A percentile compares a stretch with the other conserved stretches of the same genome.
These are phyloP conservation scores for Westerdykella ornata DNA, from an alignment of 2,329 filamentous ascomycete species.

Conservation along the genomic window DNA sequence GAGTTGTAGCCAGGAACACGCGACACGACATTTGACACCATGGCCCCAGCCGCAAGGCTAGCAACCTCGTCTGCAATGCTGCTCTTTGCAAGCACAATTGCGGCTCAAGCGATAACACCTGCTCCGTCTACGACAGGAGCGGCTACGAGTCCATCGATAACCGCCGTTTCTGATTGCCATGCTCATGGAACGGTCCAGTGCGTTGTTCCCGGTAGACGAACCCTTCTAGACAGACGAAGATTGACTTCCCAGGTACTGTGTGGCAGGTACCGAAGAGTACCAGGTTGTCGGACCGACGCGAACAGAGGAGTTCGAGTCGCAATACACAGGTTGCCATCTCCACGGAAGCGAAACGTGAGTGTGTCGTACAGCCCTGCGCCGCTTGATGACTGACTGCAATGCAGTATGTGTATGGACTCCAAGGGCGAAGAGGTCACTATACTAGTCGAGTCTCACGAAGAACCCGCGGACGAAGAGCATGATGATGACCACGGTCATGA, in stretches of 20 bases:
- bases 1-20: no score
- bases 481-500: neutral
- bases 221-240: no score
- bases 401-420: constrained; percentile 56
- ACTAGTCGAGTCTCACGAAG: constrained; percentile 34
- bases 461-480: constrained; percentile 6
- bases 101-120: constrained; percentile 14
- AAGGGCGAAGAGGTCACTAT: constrained; percentile 57
- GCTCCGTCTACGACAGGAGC: constrained; percentile 8
- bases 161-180: constrained; percentile 50
- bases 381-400: constrained; percentile 4
- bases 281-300: constrained; percentile 48
- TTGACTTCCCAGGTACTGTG: constrained; percentile 36
- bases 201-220: constrained; percentile 6
- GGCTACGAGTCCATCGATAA: constrained; percentile 22
- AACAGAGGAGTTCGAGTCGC: constrained; percentile 51
- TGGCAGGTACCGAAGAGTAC: constrained; percentile 40
- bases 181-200: constrained; percentile 43
- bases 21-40: constrained; percentile 1
- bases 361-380: neutral
- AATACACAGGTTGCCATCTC: constrained; percentile 59
- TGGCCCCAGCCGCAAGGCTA: constrained; percentile 8
- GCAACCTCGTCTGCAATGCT: constrained; percentile 3
- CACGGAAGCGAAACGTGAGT: constrained; percentile 55
- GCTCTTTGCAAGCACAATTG: constrained; percentile 4